A percentile compares a stretch with the other conserved stretches of the same genome.
phyloP scores from a whole-genome alignment of 2,329 filamentous ascomycete species.

The Curvularia sp. region DNA sequence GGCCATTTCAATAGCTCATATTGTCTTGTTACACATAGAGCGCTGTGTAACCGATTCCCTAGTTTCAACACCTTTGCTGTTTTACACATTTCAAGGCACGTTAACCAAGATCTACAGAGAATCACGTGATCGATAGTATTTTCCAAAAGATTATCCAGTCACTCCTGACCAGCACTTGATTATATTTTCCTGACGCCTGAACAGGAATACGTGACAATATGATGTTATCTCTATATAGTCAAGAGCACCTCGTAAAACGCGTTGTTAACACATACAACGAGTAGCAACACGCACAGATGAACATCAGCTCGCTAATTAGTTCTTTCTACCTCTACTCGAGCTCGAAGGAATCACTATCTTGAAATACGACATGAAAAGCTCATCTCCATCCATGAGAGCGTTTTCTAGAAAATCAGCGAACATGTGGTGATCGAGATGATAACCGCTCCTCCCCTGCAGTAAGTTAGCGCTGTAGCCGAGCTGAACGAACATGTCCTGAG shows the following conservation, averaged over 20 bases:
- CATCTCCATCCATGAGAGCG: background rate
- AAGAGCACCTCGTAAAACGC: too few species aligned
- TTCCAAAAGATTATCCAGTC: background rate
- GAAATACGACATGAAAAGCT: background rate
- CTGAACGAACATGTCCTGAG: background rate
- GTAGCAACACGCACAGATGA: background rate
- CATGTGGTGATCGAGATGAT: background rate
- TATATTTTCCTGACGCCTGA: background rate
- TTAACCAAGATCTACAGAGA: background rate
- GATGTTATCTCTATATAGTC: too few species aligned
- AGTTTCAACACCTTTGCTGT: too few species aligned
- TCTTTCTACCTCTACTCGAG: background rate
- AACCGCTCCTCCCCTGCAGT: background rate
- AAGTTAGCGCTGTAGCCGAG: slow-evolving; percentile 2
- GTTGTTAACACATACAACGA: too few species aligned
- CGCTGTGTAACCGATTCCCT: too few species aligned
- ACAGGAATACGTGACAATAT: background rate
- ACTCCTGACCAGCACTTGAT: background rate
- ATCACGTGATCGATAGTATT: background rate
- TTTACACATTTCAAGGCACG: too few species aligned
- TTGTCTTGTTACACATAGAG: too few species aligned
- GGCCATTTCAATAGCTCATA: too few species aligned
- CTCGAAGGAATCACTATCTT: background rate
- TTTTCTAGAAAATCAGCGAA: background rate
- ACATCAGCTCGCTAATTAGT: background rate